Evolutionary conservation across 768 basidiomycete genomes (phyloP), one percentile per base, ranked within the genome.

Genomic region (Coprinellus micaceus): DNA sequence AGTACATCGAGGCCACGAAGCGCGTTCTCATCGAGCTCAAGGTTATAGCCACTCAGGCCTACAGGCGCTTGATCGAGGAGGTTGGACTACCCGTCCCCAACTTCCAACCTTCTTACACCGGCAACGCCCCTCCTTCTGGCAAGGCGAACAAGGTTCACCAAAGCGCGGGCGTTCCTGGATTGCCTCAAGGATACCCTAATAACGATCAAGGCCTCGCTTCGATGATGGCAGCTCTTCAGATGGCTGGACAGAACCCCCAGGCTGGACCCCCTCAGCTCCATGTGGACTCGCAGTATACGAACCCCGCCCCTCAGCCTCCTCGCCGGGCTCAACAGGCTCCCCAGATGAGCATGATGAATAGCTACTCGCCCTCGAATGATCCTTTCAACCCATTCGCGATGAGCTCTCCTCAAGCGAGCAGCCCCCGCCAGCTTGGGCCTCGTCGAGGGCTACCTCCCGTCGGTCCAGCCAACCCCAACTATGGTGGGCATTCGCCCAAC

Each of bases 21-120:
- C 84, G 90, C 10, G 94, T 95, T 26, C 74, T 98, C 57, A 91
- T 91, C 45, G 88, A 91, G 65, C 77, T 98, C 54, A 94, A 95
- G 74, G 95, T 95, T 41, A 89, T 91, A 52, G 86, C 90, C n/a
- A 92, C 92, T 4, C 94, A 95, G 64, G 92, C 94, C 13, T 98
- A 98, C 70, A 87, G 93, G 58, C 82, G 91, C 57, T 78, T 98
- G 47, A 90, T 97, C 54, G 94, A 97, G 69, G 95, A 96, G 73
- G 94, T 97, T 60, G 94, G 95, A 12, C 73, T 98, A 43, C 90
- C 92, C 5, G 88, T 94, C 46, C 91, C 89, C 53, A 92, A 86
- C 74, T 88, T 91, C 71, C 89, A 91, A 70, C 86, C 90, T 12
- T 84, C 85, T 13, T 91, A 90, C 69, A 77, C 83, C 15, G 84